Conservation (phyloP, 2,329 filamentous ascomycete genomes). For the Didymella pinodella region DNA sequence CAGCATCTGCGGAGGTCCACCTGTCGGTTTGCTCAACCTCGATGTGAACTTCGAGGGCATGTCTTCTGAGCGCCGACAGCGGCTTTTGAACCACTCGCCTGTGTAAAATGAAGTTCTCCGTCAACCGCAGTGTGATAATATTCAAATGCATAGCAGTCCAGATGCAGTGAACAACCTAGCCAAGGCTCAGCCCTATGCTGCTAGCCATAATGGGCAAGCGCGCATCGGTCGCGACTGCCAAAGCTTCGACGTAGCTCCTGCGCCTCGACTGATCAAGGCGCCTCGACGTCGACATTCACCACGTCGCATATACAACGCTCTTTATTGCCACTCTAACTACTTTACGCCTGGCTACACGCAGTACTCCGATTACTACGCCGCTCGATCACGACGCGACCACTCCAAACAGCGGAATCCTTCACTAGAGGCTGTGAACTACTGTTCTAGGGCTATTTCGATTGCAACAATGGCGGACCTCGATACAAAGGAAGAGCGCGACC, state of each 20-base stretch:
- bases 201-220: slow-evolving; percentile 27
- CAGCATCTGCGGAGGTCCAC: neutral
- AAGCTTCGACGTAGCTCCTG: slow-evolving; percentile 27
- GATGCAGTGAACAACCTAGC: neutral
- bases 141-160: slow-evolving; percentile 7
- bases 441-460: slow-evolving; percentile 22
- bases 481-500: slow-evolving; percentile 39
- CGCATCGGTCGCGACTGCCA: slow-evolving; percentile 25
- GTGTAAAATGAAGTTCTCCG: neutral
- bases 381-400: slow-evolving; percentile 17
- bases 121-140: slow-evolving; percentile 2
- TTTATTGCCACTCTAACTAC: slow-evolving; percentile 9
- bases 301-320: slow-evolving; percentile 16
- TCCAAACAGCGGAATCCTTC: slow-evolving; percentile 18
- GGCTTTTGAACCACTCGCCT: neutral
- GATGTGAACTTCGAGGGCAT: slow-evolving; percentile 12
- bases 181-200: slow-evolving; percentile 3
- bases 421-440: slow-evolving; percentile 23
- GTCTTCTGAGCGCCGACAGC: slow-evolving; percentile 3
- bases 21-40: slow-evolving; percentile 15
- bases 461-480: slow-evolving; percentile 43
- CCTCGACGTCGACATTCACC: slow-evolving; percentile 24
- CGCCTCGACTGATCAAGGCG: slow-evolving; percentile 27
- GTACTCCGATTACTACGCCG: slow-evolving; percentile 13
- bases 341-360: slow-evolving; percentile 4